Conservation (phyloP, 192 early-diverging fungal species). For the Backusella sp. region DNA sequence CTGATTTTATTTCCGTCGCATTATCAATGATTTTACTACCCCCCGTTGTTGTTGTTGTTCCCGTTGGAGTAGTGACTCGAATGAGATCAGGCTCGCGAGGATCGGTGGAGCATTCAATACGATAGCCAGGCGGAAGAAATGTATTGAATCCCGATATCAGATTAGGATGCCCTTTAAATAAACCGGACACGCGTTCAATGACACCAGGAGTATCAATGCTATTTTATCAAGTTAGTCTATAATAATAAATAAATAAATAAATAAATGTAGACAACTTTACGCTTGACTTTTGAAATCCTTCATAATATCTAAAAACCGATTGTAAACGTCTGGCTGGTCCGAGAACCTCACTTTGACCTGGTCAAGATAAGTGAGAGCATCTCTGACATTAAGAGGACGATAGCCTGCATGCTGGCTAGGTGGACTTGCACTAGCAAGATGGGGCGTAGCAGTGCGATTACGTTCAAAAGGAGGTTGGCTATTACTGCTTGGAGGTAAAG, state of each 20-base stretch:
- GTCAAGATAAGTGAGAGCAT: slow-evolving; percentile 96
- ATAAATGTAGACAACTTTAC: slow-evolving; percentile 41
- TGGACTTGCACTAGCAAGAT: slow-evolving; percentile 11
- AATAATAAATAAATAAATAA: neutral
- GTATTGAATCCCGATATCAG: slow-evolving; percentile 99
- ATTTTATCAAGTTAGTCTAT: neutral
- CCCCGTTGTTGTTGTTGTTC: slow-evolving; percentile 54
- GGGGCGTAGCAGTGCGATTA: slow-evolving; percentile 25
- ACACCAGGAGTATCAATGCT: slow-evolving; percentile 97
- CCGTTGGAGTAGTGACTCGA: slow-evolving; percentile 85
- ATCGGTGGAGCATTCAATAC: slow-evolving; percentile 87
- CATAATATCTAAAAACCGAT: slow-evolving; percentile 98
- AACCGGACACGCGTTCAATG: slow-evolving; percentile 93
- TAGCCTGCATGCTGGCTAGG: slow-evolving; percentile 24
- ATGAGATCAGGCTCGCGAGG: slow-evolving; percentile 73
- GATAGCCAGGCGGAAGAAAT: slow-evolving; percentile 97
- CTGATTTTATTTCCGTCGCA: neutral
- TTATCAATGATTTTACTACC: slow-evolving; percentile 24
- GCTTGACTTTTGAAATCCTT: slow-evolving; percentile 98
- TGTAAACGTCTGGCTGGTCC: slow-evolving; percentile 95
- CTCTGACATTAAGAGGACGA: slow-evolving; percentile 81
- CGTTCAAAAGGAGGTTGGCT: neutral
- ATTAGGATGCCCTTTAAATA: slow-evolving; percentile 87
- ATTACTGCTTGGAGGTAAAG: slow-evolving; percentile 18
- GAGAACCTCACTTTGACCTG: slow-evolving; percentile 92